Percentiles rank a stretch among this genome's conserved stretches.
Conservation (phyloP, 1,284 basidiomycete genomes). For the Moesziomyces antarcticus region DNA sequence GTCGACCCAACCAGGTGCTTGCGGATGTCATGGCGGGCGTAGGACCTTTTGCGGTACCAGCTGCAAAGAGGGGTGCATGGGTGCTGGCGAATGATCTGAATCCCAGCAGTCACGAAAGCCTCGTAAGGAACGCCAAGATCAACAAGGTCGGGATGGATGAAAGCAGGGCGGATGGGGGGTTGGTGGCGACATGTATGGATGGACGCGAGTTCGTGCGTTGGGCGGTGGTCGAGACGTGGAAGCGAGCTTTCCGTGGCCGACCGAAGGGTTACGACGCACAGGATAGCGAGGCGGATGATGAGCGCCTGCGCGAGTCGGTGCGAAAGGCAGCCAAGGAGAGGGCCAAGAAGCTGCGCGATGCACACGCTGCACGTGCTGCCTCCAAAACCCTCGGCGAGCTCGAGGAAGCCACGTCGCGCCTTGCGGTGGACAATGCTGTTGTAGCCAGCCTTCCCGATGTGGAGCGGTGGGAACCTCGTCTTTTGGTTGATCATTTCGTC, state of each 20-base stretch:
- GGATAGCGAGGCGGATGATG: constrained; percentile 21
- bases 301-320: constrained; percentile 7
- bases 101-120: constrained; percentile 83
- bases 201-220: constrained; percentile 54
- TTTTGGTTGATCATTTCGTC: constrained; percentile 78
- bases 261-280: constrained; percentile 22
- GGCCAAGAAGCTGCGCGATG: constrained; percentile 9
- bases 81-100: constrained; percentile 96
- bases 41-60: constrained; percentile 93
- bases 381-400: neutral
- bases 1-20: constrained; percentile 76
- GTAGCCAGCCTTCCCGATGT: neutral
- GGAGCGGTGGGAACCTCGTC: constrained; percentile 11
- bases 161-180: constrained; percentile 19
- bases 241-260: constrained; percentile 38
- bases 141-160: constrained; percentile 48
- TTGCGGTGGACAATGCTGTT: neutral
- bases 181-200: constrained; percentile 49
- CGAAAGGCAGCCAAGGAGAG: constrained; percentile 30
- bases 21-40: constrained; percentile 97
- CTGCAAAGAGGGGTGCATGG: constrained; percentile 80
- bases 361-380: constrained; percentile 10
- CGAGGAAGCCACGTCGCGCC: neutral
- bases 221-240: constrained; percentile 44
- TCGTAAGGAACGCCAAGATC: constrained; percentile 67